These are phyloP conservation scores for Linnemannia schmuckeri DNA, from an alignment of 192 early-diverging fungal genomes.

Conservation along the genomic window DNA sequence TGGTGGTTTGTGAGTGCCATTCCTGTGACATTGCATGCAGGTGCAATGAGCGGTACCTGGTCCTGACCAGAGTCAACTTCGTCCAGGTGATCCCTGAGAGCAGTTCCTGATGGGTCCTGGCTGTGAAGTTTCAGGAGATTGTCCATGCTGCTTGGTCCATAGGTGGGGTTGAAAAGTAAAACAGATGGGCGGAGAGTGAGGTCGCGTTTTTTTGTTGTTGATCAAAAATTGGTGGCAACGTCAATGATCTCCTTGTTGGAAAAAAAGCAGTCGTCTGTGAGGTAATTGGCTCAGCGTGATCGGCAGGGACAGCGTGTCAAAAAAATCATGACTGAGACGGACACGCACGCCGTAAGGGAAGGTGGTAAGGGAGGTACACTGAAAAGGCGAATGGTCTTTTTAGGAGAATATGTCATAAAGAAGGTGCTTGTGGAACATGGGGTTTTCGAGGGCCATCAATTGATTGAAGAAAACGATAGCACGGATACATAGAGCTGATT, in stretches of 20 bases:
- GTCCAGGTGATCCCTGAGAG: slow-evolving; percentile 30
- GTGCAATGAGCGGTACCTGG: slow-evolving; percentile 17
- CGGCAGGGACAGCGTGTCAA: no score
- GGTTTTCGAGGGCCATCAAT: no score
- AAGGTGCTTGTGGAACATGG: no score
- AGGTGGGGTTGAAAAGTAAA: neutral
- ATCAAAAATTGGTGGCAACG: slow-evolving; percentile 25
- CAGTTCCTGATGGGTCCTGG: slow-evolving; percentile 35
- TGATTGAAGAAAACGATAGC: no score
- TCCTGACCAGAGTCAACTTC: slow-evolving; percentile 12
- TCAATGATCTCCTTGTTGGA: neutral
- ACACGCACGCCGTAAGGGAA: no score
- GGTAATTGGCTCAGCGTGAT: no score
- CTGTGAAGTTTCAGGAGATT: slow-evolving; percentile 32
- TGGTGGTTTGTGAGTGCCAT: neutral
- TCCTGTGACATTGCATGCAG: neutral
- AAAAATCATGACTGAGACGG: no score
- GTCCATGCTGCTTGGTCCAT: slow-evolving; percentile 36
- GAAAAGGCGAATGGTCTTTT: no score
- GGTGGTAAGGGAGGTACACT: no score
- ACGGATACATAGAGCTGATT: neutral
- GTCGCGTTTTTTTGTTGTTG: slow-evolving; percentile 1
- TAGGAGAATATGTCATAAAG: no score
- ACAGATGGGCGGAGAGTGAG: neutral
- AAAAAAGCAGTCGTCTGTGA: neutral